A percentile compares a stretch with the other conserved stretches of the same genome.
phyloP scores from a whole-genome alignment of 495 filamentous ascomycete genomes.

The Talaromyces ruber region DNA sequence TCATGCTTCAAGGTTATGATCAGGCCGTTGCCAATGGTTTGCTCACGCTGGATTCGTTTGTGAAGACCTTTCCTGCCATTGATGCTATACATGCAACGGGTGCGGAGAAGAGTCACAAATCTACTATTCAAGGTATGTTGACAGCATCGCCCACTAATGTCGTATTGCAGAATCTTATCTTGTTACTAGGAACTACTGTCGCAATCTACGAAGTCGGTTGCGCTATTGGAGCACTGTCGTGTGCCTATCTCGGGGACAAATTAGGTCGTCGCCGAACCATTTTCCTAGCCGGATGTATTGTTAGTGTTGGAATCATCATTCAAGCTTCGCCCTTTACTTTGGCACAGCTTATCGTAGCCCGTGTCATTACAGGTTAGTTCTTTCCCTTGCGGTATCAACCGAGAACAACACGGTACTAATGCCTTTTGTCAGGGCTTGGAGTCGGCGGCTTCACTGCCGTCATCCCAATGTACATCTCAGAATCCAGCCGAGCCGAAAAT shows the following conservation, averaged over 20 bases:
- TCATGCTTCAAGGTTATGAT: slow-evolving; percentile 15
- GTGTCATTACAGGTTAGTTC: slow-evolving; percentile 7
- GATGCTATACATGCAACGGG: background rate
- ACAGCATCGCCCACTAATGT: no score
- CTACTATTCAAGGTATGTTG: background rate
- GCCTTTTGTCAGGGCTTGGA: slow-evolving; percentile 39
- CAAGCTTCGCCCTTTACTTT: slow-evolving; percentile 10
- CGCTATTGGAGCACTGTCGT: slow-evolving; percentile 10
- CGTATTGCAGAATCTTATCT: background rate
- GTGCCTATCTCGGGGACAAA: slow-evolving; percentile 7
- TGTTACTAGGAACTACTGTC: slow-evolving; percentile 6
- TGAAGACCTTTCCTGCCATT: slow-evolving; percentile 9
- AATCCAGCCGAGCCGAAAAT: slow-evolving; percentile 53
- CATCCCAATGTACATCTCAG: slow-evolving; percentile 53
- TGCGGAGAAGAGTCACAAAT: background rate
- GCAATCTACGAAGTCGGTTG: slow-evolving; percentile 13
- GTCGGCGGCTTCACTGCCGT: slow-evolving; percentile 48
- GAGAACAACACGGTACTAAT: background rate
- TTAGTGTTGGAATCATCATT: slow-evolving; percentile 7
- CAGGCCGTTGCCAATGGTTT: slow-evolving; percentile 15
- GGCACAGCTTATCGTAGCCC: slow-evolving; percentile 14
- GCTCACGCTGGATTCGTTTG: slow-evolving; percentile 10
- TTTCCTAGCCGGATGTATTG: slow-evolving; percentile 8
- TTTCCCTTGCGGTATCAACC: background rate
- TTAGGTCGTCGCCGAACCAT: slow-evolving; percentile 9